Percentiles rank a stretch among this genome's conserved stretches.
Conservation (phyloP, 140 eudicot species). For the Oenanthe javanica region DNA sequence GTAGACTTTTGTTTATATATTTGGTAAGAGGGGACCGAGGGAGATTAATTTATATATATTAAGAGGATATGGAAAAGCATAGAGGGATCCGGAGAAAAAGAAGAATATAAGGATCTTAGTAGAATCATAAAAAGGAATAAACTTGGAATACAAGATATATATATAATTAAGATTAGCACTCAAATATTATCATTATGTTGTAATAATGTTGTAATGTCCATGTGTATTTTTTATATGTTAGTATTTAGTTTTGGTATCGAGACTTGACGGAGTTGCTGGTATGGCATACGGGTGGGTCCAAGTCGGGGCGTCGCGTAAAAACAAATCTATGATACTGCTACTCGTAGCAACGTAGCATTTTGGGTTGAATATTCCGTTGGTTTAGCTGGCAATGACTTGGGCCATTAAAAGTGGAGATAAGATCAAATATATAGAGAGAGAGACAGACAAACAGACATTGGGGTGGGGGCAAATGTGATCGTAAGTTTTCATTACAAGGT, state of each 20-base stretch:
- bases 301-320: slow-evolving; percentile 86
- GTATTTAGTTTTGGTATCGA: slow-evolving; percentile 7
- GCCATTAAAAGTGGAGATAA: slow-evolving; percentile 33
- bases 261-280: background rate
- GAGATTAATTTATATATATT: slow-evolving; percentile 20
- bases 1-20: background rate
- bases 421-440: too few relatives aligned
- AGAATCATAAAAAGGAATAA: slow-evolving; percentile 66
- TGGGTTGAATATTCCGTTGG: slow-evolving; percentile 49
- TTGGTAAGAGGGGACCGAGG: slow-evolving; percentile 5
- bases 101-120: slow-evolving; percentile 44
- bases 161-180: too few relatives aligned
- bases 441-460: too few relatives aligned
- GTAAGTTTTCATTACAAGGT: background rate
- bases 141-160: slow-evolving; percentile 32
- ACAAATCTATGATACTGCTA: slow-evolving; percentile 33
- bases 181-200: too few relatives aligned
- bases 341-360: too few relatives aligned
- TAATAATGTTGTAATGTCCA: too few relatives aligned
- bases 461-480: too few relatives aligned
- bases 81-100: slow-evolving; percentile 45
- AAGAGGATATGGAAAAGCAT: slow-evolving; percentile 28
- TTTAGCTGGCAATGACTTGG: slow-evolving; percentile 50
- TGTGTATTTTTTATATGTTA: background rate
- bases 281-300: slow-evolving; percentile 17